Evolutionary conservation across 2,329 filamentous ascomycete species (phyloP), one percentile per base, ranked within the genome.

Genomic region (Whalleya microplaca): DNA sequence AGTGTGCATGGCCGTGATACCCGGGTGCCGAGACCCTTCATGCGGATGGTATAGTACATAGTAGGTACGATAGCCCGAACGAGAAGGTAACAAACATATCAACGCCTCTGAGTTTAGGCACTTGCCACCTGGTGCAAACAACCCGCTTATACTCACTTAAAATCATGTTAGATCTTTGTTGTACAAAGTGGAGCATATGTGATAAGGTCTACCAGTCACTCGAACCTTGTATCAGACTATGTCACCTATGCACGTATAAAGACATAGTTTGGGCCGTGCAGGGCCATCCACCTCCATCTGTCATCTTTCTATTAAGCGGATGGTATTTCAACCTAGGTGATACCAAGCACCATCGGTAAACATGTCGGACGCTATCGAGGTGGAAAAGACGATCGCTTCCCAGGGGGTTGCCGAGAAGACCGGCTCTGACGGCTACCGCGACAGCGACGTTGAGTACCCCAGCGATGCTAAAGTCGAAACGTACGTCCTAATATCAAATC

Each of bases 381-480:
- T 23, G 18, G 52, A 56, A 23, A 50, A 51, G 49, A 21, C 42
- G 14, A 44, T 54, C 43, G 29, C 47, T 7, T 54, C 53, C 27
- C 53, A 55, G 16, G 51, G 23, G 20, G 60, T 58, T 45, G 45
- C 49, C 9, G 57, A 60, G 41, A 60, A 60, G 40, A 16, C 45
- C 18, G 47, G 47, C 5, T 53, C 44, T 9, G 52, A 58, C 40
- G 45, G 9, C n/a, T 56, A 51, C 45, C 46, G 23, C 16, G 56
- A 50, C 23, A 59, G 59, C 47, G 59, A 61, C 20, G 29, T 58
- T 16, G 56, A 64, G 48, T 21, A 45, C 19, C 52, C 61, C 2
- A 37, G 56, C 2, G 52, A 59, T 41, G 21, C 51, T 10, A 55
- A 61, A 48, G 55, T 63, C 41, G 58, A 62, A 51, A 45, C 56